Conservation (phyloP, 345 rosid genomes). For the Citrus maxima region DNA sequence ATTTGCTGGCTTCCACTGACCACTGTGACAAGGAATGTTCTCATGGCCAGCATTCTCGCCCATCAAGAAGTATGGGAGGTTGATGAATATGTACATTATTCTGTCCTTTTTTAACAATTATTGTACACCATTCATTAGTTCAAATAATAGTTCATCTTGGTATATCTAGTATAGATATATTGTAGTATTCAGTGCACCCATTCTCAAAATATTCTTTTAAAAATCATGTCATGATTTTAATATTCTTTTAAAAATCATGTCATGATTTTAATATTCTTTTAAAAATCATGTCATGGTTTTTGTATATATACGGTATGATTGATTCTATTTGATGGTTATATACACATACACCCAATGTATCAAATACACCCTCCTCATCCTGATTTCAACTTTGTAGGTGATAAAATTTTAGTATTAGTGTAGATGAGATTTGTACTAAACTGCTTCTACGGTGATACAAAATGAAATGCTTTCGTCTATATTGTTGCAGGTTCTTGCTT, state of each 20-base stretch:
- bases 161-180: not conserved
- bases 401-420: no score
- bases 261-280: not conserved
- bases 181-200: not conserved
- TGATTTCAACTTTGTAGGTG: no score
- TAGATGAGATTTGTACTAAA: no score
- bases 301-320: not conserved
- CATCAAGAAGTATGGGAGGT: slow-evolving; percentile 67
- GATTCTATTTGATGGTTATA: not conserved
- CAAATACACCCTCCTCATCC: no score
- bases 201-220: not conserved
- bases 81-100: slow-evolving; percentile 20
- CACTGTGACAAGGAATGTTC: slow-evolving; percentile 38
- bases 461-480: no score
- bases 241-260: not conserved
- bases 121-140: not conserved
- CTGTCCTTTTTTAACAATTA: not conserved
- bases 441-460: no score
- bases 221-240: not conserved
- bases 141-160: not conserved
- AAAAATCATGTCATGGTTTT: not conserved
- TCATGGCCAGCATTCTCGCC: slow-evolving; percentile 25
- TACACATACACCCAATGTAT: no score
- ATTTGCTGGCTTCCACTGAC: slow-evolving; percentile 63
- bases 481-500: no score